These are phyloP conservation scores for Berkeleyomyces basicola DNA, from an alignment of 2,329 filamentous ascomycete genomes.

Conservation along the genomic window DNA sequence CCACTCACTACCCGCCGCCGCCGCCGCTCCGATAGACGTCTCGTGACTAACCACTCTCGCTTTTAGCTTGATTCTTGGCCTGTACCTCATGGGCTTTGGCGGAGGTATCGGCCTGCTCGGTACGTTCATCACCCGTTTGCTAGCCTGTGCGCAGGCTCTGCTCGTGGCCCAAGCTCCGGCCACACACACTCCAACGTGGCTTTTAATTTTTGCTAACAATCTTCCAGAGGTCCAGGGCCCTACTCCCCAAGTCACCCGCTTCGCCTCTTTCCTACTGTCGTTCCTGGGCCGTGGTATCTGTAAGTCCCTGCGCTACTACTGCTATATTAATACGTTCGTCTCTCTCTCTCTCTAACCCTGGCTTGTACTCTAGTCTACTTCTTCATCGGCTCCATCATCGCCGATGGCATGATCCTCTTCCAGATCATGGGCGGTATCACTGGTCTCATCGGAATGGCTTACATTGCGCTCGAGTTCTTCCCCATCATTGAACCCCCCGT, in stretches of 20 bases:
- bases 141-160: not conserved
- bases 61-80: slow-evolving; percentile 42
- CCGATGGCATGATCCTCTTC: slow-evolving; percentile 49
- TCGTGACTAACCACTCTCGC: not conserved
- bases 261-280: slow-evolving; percentile 95
- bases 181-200: not conserved
- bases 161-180: not conserved
- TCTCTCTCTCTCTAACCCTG: not conserved
- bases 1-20: not conserved
- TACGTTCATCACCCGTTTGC: slow-evolving; percentile 19
- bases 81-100: slow-evolving; percentile 85
- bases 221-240: slow-evolving; percentile 76
- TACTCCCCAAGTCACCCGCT: slow-evolving; percentile 65
- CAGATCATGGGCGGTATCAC: slow-evolving; percentile 65
- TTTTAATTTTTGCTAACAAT: not conserved
- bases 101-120: slow-evolving; percentile 53
- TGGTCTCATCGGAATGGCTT: slow-evolving; percentile 61
- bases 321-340: not conserved
- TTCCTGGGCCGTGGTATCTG: slow-evolving; percentile 91
- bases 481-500: slow-evolving; percentile 64
- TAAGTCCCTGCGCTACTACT: slow-evolving; percentile 33
- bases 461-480: slow-evolving; percentile 59
- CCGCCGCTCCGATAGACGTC: not conserved
- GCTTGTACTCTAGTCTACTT: slow-evolving; percentile 59
- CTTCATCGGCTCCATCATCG: slow-evolving; percentile 76